phyloP scores from a whole-genome alignment of 352 stramenopile genomes.

The Pythium utonaiense region DNA sequence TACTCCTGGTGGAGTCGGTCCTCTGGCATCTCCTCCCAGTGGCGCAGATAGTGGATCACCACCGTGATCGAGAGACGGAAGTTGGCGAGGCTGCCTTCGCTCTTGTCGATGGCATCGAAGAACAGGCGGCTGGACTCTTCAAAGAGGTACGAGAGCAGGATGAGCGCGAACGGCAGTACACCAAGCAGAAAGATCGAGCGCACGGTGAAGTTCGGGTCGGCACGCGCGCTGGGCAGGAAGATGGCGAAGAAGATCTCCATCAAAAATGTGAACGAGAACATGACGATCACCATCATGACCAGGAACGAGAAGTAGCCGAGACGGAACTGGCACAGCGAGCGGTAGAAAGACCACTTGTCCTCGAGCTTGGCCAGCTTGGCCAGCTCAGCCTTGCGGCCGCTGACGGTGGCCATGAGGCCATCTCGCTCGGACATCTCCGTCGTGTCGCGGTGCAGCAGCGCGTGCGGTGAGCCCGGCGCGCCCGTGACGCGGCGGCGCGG shows the following conservation, averaged over 20 bases:
- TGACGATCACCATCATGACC: conserved; percentile 88
- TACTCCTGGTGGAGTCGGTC: conserved; percentile 60
- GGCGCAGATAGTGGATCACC: conserved; percentile 83
- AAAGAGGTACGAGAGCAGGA: conserved; percentile 86
- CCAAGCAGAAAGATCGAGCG: conserved; percentile 66
- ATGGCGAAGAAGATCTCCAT: conserved; percentile 92
- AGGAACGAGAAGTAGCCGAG: conserved; percentile 88
- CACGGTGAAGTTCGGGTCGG: conserved; percentile 67
- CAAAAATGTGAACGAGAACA: conserved; percentile 87
- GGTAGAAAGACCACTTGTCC: conserved; percentile 72
- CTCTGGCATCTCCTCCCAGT: conserved; percentile 76
- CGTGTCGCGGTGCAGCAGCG: conserved; percentile 6
- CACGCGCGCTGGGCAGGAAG: conserved; percentile 74
- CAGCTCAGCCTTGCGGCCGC: conserved; percentile 60
- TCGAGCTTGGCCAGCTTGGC: conserved; percentile 60
- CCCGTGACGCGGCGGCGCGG: conserved; percentile 5
- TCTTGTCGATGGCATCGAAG: conserved; percentile 82
- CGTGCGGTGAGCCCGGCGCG: conserved; percentile 9
- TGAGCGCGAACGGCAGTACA: conserved; percentile 69
- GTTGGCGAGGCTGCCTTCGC: conserved; percentile 74
- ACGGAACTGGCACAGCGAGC: conserved; percentile 75
- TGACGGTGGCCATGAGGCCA: conserved; percentile 57
- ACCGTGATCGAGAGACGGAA: conserved; percentile 81
- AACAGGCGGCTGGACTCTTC: conserved; percentile 82
- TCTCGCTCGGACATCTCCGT: conserved; percentile 20